Evolutionary conservation across 495 filamentous ascomycete species (phyloP), one percentile per base, ranked within the genome.

Genomic region (Daldinia grandis): DNA sequence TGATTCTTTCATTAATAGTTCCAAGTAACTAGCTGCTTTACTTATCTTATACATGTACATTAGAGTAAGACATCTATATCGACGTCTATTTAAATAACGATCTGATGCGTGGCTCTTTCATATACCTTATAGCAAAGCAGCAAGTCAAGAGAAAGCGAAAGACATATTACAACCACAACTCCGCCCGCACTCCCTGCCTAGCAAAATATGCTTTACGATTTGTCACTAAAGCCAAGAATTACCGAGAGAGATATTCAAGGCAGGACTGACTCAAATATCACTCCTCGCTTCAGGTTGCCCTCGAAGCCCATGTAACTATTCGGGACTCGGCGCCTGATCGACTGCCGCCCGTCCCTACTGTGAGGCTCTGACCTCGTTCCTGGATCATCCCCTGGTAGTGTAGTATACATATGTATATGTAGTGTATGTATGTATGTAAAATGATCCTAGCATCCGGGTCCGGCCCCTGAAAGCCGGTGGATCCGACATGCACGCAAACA

Each of bases 241-340:
- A 9, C 15, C 14, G 31, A 57, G 19, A 10, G 19, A n/a, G 25
- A 35, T 15, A 3, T 12, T 6, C 27, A 35, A 17, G 53, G 53
- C 30, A 33, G 17, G 28, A 21, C 15, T 0, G 17, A 47, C n/a
- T 19, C n/a, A 47, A 47, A 47, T 21, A 35, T 64, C 50, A 50
- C 25, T 47, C 24, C 53, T 58, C 61, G 67, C 55, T 50, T 55
- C 56, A 31, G 49, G 37, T 60, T 70, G 60, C 67, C 67, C 15
- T 25, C 27, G 14, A 4, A 37, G 35, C 5, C 15, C n/a, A n/a
- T n/a, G n/a, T 24, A 14, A 30, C 37, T 59, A 19, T n/a, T 59
- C 55, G 66, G 65, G 30, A 58, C 21, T 58, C 44, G 59, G 59
- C 21, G 30, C 12, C 15, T 28, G 27, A 40, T 27, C 47, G 42